Percentiles rank a stretch among this genome's conserved stretches.
Evolutionary conservation across 345 rosid genomes (phyloP).

Genomic region (Mercurialis annua): DNA sequence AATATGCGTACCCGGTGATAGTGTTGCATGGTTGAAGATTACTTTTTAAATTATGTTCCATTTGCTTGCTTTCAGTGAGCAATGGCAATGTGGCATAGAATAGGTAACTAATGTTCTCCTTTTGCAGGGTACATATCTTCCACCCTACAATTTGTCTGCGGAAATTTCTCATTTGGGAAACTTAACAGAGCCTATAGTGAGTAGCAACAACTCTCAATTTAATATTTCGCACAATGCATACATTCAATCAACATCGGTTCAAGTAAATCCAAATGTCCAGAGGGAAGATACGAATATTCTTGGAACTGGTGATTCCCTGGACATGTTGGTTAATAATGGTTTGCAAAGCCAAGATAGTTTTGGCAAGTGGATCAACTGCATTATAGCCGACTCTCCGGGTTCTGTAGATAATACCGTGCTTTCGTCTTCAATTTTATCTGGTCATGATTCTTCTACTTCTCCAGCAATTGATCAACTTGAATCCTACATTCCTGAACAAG

Average conservation of each 20-base stretch:
- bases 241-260: conserved; percentile 29
- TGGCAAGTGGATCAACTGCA: conserved; percentile 70
- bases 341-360: conserved; percentile 80
- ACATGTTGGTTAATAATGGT: conserved; percentile 45
- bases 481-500: conserved; percentile 43
- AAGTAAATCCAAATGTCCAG: conserved; percentile 34
- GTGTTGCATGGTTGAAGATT: neutral
- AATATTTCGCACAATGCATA: conserved; percentile 32
- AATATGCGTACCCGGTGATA: neutral
- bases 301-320: conserved; percentile 39
- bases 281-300: conserved; percentile 29
- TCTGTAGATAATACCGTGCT: conserved; percentile 43
- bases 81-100: conserved; percentile 3
- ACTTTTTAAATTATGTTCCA: neutral
- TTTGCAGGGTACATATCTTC: conserved; percentile 40
- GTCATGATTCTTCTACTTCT: conserved; percentile 41
- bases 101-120: conserved; percentile 18
- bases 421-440: conserved; percentile 45
- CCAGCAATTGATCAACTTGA: conserved; percentile 32
- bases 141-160: conserved; percentile 24
- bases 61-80: neutral
- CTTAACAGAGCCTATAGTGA: conserved; percentile 27
- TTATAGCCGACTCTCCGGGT: conserved; percentile 49
- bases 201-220: conserved; percentile 22
- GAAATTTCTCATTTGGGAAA: conserved; percentile 24